Percentiles rank a stretch among this genome's conserved stretches.
phyloP scores from a whole-genome alignment of 495 filamentous ascomycete genomes.

The Talaromyces liani region DNA sequence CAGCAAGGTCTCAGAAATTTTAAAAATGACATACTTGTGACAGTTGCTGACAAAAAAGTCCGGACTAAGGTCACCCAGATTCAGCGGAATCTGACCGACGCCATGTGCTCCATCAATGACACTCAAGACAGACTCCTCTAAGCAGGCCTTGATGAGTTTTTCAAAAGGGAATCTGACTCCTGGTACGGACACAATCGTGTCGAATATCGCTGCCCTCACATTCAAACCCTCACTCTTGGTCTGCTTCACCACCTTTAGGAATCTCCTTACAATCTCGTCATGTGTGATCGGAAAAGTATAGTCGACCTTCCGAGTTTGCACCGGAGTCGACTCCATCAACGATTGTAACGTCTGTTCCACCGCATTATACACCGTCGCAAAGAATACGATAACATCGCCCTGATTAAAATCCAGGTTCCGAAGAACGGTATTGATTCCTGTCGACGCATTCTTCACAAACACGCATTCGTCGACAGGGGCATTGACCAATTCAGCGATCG shows the following conservation, averaged over 20 bases:
- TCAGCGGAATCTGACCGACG: constrained; percentile 65
- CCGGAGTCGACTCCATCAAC: constrained; percentile 50
- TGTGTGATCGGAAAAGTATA: constrained; percentile 55
- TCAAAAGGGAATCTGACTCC: constrained; percentile 78
- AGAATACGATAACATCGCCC: constrained; percentile 57
- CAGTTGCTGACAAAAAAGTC: constrained; percentile 82
- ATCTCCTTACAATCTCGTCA: constrained; percentile 44
- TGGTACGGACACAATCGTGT: constrained; percentile 67
- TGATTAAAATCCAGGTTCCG: constrained; percentile 56
- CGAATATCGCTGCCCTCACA: constrained; percentile 62
- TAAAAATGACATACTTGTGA: constrained; percentile 55
- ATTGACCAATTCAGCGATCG: constrained; percentile 56
- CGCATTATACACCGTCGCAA: constrained; percentile 69
- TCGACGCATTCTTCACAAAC: constrained; percentile 75
- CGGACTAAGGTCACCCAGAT: constrained; percentile 54
- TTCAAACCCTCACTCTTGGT: constrained; percentile 36
- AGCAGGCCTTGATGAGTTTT: constrained; percentile 51
- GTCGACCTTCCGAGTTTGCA: constrained; percentile 30
- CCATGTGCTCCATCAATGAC: constrained; percentile 79
- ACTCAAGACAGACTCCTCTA: constrained; percentile 52
- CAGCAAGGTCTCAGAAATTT: not conserved
- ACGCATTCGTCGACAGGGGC: constrained; percentile 58
- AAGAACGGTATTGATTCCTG: constrained; percentile 72
- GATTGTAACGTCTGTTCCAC: constrained; percentile 66
- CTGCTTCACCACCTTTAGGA: constrained; percentile 39